A percentile compares a stretch with the other conserved stretches of the same genome.
Conservation (phyloP, 2,329 filamentous ascomycete genomes). For the Cordyceps cicadae region DNA sequence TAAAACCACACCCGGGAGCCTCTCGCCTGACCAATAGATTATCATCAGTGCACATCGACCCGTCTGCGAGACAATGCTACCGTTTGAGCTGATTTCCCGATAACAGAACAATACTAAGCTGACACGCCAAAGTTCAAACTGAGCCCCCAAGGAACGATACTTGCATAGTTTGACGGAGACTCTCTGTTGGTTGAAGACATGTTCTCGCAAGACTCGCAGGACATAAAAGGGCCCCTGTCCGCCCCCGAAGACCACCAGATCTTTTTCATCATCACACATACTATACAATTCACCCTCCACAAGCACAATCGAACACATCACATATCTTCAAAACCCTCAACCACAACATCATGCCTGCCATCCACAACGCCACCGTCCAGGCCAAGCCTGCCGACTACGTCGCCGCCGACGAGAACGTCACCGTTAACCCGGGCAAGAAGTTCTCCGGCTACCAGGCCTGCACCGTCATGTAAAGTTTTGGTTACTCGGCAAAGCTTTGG, state of each 20-base stretch:
- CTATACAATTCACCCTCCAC: neutral
- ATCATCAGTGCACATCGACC: neutral
- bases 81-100: constrained; percentile 5
- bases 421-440: neutral
- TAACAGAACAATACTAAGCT: constrained; percentile 19
- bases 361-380: neutral
- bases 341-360: neutral
- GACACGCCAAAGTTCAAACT: constrained; percentile 13
- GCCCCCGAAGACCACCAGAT: neutral
- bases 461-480: neutral
- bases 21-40: neutral
- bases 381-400: neutral
- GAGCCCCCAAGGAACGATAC: neutral
- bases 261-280: neutral
- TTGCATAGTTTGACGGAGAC: constrained; percentile 20
- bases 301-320: neutral
- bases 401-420: neutral
- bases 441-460: constrained; percentile 3
- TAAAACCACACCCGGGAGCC: neutral
- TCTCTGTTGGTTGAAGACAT: neutral
- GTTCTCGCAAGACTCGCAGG: neutral
- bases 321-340: neutral
- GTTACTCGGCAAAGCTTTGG: neutral
- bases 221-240: neutral
- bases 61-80: constrained; percentile 11